Percentiles rank a stretch among this genome's conserved stretches.
These are phyloP conservation scores for Lentinula edodes DNA, from an alignment of 768 basidiomycete genomes.

Conservation along the genomic window DNA sequence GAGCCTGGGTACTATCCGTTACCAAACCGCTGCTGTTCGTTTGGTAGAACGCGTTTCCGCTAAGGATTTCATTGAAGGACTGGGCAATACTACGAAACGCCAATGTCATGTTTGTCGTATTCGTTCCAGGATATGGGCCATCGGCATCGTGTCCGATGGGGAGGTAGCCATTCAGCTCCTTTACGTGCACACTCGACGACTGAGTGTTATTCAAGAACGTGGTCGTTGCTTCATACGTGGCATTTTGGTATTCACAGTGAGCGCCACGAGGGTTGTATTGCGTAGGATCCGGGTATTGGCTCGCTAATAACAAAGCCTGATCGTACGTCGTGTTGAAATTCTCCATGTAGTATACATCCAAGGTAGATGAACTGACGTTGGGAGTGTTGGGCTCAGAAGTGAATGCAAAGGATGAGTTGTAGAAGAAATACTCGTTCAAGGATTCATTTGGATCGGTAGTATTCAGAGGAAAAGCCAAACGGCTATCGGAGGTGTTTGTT, in stretches of 20 bases:
- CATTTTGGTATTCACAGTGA: slow-evolving; percentile 3
- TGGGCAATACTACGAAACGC: background rate
- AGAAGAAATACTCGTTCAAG: background rate
- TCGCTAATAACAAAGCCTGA: background rate
- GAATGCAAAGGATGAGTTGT: background rate
- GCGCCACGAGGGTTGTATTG: background rate
- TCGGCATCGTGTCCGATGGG: background rate
- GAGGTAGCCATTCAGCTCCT: background rate
- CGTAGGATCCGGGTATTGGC: background rate
- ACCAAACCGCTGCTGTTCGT: background rate
- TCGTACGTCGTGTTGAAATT: background rate
- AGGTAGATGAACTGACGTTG: background rate
- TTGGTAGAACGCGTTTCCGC: background rate
- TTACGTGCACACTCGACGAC: background rate
- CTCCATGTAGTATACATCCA: background rate
- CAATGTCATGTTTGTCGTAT: background rate
- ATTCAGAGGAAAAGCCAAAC: background rate
- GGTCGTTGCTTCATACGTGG: slow-evolving; percentile 1
- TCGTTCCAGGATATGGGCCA: background rate
- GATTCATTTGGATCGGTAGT: background rate
- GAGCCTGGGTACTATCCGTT: background rate
- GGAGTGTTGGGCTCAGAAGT: background rate
- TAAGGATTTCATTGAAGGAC: background rate
- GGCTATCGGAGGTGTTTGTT: background rate
- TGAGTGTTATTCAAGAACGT: background rate